Percentiles rank a stretch among this genome's conserved stretches.
Evolutionary conservation across 805 yeast genomes (phyloP).

Genomic region (Hanseniaspora singularis): DNA sequence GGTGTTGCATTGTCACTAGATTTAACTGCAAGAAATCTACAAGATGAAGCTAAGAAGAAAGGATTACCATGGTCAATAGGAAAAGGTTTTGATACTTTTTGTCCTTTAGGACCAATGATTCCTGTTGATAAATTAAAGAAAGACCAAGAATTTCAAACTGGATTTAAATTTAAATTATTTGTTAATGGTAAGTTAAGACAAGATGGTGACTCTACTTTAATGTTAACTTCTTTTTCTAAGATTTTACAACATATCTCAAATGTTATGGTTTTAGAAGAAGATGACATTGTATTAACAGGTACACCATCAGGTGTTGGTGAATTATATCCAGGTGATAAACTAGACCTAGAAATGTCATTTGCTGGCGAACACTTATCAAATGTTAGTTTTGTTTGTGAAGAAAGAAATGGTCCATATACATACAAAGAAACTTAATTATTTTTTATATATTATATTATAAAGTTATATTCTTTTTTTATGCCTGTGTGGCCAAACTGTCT

Average conservation of each 20-base stretch:
- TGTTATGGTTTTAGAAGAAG: conserved; percentile 84
- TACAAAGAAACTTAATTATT: conserved; percentile 33
- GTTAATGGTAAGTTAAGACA: conserved; percentile 66
- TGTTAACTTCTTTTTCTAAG: conserved; percentile 79
- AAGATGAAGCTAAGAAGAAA: conserved; percentile 82
- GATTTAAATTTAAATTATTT: conserved; percentile 24
- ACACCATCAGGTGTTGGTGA: conserved; percentile 97
- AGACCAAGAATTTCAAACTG: conserved; percentile 39
- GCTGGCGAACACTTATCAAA: conserved; percentile 47
- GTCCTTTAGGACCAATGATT: conserved; percentile 71
- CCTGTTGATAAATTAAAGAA: conserved; percentile 54
- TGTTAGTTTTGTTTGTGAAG: conserved; percentile 30
- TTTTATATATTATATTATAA: background rate
- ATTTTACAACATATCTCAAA: conserved; percentile 69
- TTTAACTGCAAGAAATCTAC: conserved; percentile 91
- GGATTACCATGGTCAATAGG: conserved; percentile 96
- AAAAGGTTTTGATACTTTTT: conserved; percentile 91
- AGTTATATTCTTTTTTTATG: background rate
- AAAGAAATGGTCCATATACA: conserved; percentile 48
- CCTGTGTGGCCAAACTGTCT: conserved; percentile 39
- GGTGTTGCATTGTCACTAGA: conserved; percentile 89
- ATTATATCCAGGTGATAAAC: conserved; percentile 62
- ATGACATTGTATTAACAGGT: conserved; percentile 87
- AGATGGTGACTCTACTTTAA: conserved; percentile 61
- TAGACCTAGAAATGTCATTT: conserved; percentile 50